Conservation (phyloP, 805 yeast genomes). For the Myxozyma mucilagina region DNA sequence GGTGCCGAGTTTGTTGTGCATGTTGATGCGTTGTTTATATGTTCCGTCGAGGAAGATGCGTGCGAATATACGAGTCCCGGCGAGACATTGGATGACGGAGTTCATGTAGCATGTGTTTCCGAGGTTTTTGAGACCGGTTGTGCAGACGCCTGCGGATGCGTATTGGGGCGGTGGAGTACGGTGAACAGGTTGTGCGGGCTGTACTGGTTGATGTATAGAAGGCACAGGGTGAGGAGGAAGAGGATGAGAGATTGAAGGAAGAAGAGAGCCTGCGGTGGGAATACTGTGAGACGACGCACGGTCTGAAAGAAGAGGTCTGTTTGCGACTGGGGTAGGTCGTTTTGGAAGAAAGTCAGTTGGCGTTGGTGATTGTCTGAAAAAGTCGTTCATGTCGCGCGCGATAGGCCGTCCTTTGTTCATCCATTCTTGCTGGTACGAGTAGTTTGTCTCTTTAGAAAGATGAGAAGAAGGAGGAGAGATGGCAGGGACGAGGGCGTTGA, state of each 20-base stretch:
- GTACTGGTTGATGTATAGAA: not conserved
- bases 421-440: slow-evolving; percentile 1
- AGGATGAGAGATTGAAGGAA: slow-evolving; percentile 1
- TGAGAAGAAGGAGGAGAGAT: no score
- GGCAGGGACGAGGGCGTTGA: not conserved
- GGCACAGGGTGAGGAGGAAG: slow-evolving; percentile 2
- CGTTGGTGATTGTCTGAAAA: slow-evolving; percentile 29
- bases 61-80: slow-evolving; percentile 68
- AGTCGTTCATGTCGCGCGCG: slow-evolving; percentile 39
- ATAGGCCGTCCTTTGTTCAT: not conserved
- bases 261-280: slow-evolving; percentile 13
- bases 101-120: slow-evolving; percentile 96
- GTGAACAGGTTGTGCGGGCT: slow-evolving; percentile 3
- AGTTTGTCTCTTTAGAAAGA: not conserved
- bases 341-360: slow-evolving; percentile 23
- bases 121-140: slow-evolving; percentile 74
- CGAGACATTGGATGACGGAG: slow-evolving; percentile 80
- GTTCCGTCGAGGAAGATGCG: slow-evolving; percentile 61
- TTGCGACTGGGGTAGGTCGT: slow-evolving; percentile 23
- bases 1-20: slow-evolving; percentile 72
- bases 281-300: slow-evolving; percentile 20
- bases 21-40: slow-evolving; percentile 68
- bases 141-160: slow-evolving; percentile 30
- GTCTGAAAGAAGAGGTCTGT: slow-evolving; percentile 16
- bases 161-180: slow-evolving; percentile 12